Evolutionary conservation across 129 eudicot genomes (phyloP).

Genomic region (Sambucus nigra): DNA sequence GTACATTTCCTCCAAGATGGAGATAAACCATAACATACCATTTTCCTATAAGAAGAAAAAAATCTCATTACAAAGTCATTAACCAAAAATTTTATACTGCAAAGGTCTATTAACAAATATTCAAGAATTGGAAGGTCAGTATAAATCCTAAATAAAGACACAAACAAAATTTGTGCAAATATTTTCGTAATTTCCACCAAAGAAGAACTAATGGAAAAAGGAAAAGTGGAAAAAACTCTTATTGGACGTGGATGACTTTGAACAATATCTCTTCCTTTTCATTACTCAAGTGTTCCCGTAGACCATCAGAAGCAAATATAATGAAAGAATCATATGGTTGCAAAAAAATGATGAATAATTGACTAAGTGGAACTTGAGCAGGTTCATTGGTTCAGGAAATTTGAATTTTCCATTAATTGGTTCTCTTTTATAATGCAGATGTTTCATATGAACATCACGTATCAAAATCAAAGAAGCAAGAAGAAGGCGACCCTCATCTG

Average conservation of each 20-base stretch:
- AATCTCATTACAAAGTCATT: too few species aligned
- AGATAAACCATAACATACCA: too few species aligned
- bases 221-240: constrained; percentile 20
- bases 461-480: too few species aligned
- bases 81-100: too few species aligned
- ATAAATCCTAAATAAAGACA: background rate
- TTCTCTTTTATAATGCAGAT: constrained; percentile 42
- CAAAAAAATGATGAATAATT: constrained; percentile 46
- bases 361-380: constrained; percentile 61
- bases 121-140: too few species aligned
- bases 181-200: background rate
- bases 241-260: constrained; percentile 52
- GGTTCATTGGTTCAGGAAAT: constrained; percentile 42
- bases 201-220: background rate
- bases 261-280: constrained; percentile 67
- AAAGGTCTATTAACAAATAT: too few species aligned
- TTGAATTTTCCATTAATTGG: constrained; percentile 45
- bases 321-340: constrained; percentile 59
- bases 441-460: constrained; percentile 66
- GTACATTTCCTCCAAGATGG: too few species aligned
- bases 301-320: constrained; percentile 74
- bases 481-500: too few species aligned
- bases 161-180: background rate
- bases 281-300: constrained; percentile 72
- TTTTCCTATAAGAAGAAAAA: too few species aligned